phyloP scores from a whole-genome alignment of 2,329 filamentous ascomycete genomes.

The Sclerotinia subarctica region DNA sequence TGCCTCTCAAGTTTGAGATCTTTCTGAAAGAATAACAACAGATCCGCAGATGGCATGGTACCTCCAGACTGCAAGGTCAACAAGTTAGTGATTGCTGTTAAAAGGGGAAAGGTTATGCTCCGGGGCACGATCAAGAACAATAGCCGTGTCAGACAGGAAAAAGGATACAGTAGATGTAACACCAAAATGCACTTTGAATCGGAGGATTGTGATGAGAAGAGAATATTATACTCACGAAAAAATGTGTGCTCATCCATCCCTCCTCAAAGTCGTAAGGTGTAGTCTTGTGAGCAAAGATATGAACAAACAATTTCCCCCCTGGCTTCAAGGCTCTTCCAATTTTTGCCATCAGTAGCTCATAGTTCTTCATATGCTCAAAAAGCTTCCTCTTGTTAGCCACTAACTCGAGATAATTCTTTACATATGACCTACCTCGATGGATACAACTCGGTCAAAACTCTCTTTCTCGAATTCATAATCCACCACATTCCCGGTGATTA shows the following conservation, averaged over 20 bases:
- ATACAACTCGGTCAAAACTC: conserved; percentile 62
- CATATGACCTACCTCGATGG: conserved; percentile 51
- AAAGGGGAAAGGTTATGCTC: background rate
- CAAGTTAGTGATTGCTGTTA: background rate
- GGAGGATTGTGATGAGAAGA: background rate
- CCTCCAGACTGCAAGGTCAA: conserved; percentile 51
- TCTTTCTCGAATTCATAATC: conserved; percentile 60
- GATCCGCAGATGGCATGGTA: conserved; percentile 66
- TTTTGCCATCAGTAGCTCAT: conserved; percentile 64
- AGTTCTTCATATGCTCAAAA: conserved; percentile 77
- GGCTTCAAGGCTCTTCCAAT: conserved; percentile 57
- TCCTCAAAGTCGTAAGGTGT: conserved; percentile 69
- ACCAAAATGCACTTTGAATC: background rate
- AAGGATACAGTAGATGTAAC: background rate
- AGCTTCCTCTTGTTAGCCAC: conserved; percentile 45
- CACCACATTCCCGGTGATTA: conserved; percentile 65
- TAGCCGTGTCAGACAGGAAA: background rate
- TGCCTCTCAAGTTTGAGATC: conserved; percentile 58
- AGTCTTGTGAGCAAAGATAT: conserved; percentile 62
- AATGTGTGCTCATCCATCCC: conserved; percentile 72
- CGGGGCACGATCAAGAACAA: background rate
- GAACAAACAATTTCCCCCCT: conserved; percentile 65
- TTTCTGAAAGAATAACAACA: conserved; percentile 64
- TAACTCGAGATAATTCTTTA: background rate
- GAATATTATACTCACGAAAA: conserved; percentile 47